These are phyloP conservation scores for Tilletia setariae DNA, from an alignment of 1,284 basidiomycete genomes.

Conservation along the genomic window DNA sequence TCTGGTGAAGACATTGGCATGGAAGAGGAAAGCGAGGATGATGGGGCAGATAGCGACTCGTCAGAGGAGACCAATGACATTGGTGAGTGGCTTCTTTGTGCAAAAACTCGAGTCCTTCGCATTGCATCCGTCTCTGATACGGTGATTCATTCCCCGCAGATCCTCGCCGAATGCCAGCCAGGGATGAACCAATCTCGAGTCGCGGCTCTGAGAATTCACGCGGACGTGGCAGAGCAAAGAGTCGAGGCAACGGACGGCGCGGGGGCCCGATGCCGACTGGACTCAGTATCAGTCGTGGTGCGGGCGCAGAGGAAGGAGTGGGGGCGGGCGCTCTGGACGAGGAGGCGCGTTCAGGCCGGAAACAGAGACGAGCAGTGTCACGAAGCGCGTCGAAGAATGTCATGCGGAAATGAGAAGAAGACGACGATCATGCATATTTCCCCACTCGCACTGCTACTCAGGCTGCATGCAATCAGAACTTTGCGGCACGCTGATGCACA, in stretches of 20 bases:
- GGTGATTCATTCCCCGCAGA: not conserved
- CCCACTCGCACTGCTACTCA: no score
- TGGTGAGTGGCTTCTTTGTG: conserved; percentile 11
- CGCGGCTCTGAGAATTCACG: conserved; percentile 37
- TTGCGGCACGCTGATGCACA: no score
- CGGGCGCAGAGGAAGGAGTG: conserved; percentile 46
- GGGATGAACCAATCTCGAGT: conserved; percentile 13
- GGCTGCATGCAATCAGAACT: no score
- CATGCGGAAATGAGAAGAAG: conserved; percentile 22
- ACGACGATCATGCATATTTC: no score
- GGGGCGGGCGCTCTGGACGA: conserved; percentile 77
- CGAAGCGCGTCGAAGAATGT: conserved; percentile 51
- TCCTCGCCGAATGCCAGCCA: conserved; percentile 6
- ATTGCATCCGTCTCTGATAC: no score
- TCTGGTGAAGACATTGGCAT: not conserved
- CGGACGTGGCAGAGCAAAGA: not conserved
- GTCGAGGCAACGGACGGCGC: not conserved
- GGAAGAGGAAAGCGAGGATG: conserved; percentile 19
- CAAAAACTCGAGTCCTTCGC: not conserved
- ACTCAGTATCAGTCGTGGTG: conserved; percentile 48
- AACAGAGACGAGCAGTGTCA: conserved; percentile 37
- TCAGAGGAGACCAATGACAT: conserved; percentile 13
- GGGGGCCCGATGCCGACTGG: conserved; percentile 19
- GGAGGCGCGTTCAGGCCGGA: conserved; percentile 61
- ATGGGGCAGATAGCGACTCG: conserved; percentile 8